Base-by-base conservation (phyloP, 345 rosid genomes). In the Murraya paniculata region DNA sequence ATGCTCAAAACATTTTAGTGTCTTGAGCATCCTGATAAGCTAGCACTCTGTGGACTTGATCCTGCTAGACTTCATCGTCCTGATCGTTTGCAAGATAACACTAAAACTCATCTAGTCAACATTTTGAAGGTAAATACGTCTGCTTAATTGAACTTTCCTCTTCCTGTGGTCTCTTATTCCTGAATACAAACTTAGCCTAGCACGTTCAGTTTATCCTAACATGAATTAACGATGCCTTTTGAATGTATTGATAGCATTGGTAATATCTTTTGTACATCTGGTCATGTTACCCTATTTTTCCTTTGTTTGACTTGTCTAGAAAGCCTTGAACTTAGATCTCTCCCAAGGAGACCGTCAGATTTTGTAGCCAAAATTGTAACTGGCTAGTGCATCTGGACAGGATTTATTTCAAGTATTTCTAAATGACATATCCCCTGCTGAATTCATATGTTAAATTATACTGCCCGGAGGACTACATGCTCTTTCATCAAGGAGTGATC, bases 1-100 rank as follows among this genome's bases (percentile, higher is more conserved):
- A 71, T 77, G 76, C 55, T 82, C 36, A 60, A 70, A 70, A 71
- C 66, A 67, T 85, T 75, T 74, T 82, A 93, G 98, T 84, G 92
- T 86, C 91, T 87, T 78, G 92, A 71, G 82, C 87, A 82, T 83
- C 97, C 98, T 79, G 92, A 89, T 76, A 92, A 89, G 84, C 81
- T 93, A 74, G 93, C 82, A 71, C 79, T 93, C 72, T 91, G 97
- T 82, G 98, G 98, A 73, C 92, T 93, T 78, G 93, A 92, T 87
- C 90, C 97, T 81, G 79, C 70, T 78, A 82, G 84, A 78, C 93
- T 93, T 81, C 85, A 92, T 64, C 93, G 98, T 69, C 84, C 84
- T 81, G 98, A 92, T 84, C 98, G 98, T 80, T 84, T 93, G 75
- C 97, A 93, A 86, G 98, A 93, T 84, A 82, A 88, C 79, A 72